phyloP scores from a whole-genome alignment of 768 basidiomycete genomes.

The Trametes cubensis region DNA sequence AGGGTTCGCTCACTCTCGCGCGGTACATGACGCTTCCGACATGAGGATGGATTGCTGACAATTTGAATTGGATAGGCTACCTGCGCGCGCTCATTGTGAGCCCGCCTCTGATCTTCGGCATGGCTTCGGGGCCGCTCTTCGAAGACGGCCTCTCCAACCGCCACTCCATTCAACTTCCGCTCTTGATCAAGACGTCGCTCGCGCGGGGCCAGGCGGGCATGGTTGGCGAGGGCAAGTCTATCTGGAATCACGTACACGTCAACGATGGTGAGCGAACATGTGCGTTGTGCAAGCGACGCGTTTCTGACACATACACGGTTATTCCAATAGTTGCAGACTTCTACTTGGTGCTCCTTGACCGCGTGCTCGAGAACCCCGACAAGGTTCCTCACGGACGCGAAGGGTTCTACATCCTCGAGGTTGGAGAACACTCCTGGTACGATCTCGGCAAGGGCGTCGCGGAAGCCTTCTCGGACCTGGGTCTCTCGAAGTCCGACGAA shows the following conservation, averaged over 20 bases:
- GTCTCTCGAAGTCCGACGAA: slow-evolving; percentile 33
- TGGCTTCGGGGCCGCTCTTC: slow-evolving; percentile 49
- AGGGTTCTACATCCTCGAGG: slow-evolving; percentile 37
- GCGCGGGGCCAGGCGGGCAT: slow-evolving; percentile 53
- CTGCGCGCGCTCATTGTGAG: slow-evolving; percentile 54
- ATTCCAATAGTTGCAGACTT: slow-evolving; percentile 42
- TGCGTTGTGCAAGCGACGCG: neutral
- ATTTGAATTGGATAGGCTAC: slow-evolving; percentile 40
- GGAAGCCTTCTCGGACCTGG: slow-evolving; percentile 35
- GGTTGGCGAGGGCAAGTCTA: slow-evolving; percentile 58
- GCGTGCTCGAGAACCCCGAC: slow-evolving; percentile 29
- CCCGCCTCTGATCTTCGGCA: slow-evolving; percentile 61
- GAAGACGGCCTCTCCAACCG: slow-evolving; percentile 54
- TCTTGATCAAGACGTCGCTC: slow-evolving; percentile 46
- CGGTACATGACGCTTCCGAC: slow-evolving; percentile 11
- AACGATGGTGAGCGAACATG: slow-evolving; percentile 45
- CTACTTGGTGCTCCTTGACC: slow-evolving; percentile 45
- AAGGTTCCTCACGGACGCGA: slow-evolving; percentile 36
- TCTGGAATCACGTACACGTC: slow-evolving; percentile 64
- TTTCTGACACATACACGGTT: too few species aligned
- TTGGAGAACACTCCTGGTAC: slow-evolving; percentile 33
- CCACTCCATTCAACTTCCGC: slow-evolving; percentile 55
- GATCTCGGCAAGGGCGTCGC: slow-evolving; percentile 40
- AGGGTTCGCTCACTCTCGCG: slow-evolving; percentile 38
- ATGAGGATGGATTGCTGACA: neutral